Evolutionary conservation across 139 green algal species (phyloP), one percentile per base, ranked within the genome.

Genomic region (Chlamydomonas asymmetrica): DNA sequence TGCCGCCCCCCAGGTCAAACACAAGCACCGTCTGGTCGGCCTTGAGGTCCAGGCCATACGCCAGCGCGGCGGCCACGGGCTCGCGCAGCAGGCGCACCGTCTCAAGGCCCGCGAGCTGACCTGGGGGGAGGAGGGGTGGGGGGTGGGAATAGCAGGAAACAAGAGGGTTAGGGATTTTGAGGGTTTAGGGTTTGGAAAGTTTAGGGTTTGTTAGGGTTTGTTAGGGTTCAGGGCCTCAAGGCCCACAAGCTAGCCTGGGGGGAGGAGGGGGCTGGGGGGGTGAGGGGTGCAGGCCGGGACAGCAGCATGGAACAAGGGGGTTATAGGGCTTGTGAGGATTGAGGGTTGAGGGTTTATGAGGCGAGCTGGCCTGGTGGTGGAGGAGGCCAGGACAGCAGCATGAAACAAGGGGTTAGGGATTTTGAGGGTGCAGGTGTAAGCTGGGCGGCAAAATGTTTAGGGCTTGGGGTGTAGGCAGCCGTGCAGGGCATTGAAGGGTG

Each of bases 1-100:
- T 98, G 63, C 94, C 94, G 9, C 94, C 94, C 1, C 94, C 94
- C 35, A 98, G 80, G 79, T 98, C 94, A 71, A 97, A 93, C 64
- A 97, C 93, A 38, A 97, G 84, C 64, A 98, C 87, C 9, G 87
- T 92, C 73, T 95, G 79, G 56, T 97, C 92, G 71, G 90, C 37
- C 66, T 88, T 69, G 34, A 93, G 73, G 63, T 94, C 82, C 61
- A 98, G 64, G 16, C 93, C 94, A 75, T 98, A 98, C 1, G 91
- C 92, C 45, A 98, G 81, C 0, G 93, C 94, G 18, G 93, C 92
- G 1, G 93, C 92, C 31, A 97, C 87, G 0, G 93, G 94, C 83
- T 98, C 94, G 31, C 85, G 88, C 48, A 97, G 89, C 43, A 98
- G 78, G 5, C 87, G 76, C 38, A 98, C 88, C 10, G 80, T 90